These are phyloP conservation scores for Pseudoneurospora amorphoporcata DNA, from an alignment of 495 filamentous ascomycete genomes.

Conservation along the genomic window DNA sequence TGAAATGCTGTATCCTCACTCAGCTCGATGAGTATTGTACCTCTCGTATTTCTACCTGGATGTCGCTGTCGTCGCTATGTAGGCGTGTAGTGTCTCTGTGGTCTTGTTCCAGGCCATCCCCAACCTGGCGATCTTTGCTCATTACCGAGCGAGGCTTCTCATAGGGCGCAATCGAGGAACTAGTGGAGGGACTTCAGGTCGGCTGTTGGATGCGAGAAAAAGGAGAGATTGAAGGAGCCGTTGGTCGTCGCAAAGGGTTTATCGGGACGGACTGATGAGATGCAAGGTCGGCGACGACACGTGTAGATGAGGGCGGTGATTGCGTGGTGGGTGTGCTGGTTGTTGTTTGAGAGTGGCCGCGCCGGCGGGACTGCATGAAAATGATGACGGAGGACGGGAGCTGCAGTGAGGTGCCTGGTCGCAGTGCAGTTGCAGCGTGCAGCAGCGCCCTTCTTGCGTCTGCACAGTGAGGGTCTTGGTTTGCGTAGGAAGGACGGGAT, in stretches of 20 bases:
- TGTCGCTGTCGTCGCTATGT: not conserved
- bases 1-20: constrained; percentile 5
- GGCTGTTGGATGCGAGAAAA: not conserved
- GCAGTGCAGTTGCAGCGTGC: not conserved
- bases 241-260: not conserved
- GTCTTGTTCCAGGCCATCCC: not conserved
- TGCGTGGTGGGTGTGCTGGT: not conserved
- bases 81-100: not conserved
- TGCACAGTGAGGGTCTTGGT: not conserved
- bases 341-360: not conserved
- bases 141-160: not conserved
- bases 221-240: not conserved
- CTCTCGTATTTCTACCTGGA: not conserved
- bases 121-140: not conserved
- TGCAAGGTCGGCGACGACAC: not conserved
- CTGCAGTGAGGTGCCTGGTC: not conserved
- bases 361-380: not conserved
- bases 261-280: not conserved
- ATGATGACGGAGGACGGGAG: not conserved
- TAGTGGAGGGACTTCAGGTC: not conserved
- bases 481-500: not conserved
- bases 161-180: not conserved
- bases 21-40: not conserved
- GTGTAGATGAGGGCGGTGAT: not conserved
- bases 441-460: not conserved